Base-by-base conservation (phyloP, 1,284 basidiomycete genomes). In the Malassezia obtusa region DNA sequence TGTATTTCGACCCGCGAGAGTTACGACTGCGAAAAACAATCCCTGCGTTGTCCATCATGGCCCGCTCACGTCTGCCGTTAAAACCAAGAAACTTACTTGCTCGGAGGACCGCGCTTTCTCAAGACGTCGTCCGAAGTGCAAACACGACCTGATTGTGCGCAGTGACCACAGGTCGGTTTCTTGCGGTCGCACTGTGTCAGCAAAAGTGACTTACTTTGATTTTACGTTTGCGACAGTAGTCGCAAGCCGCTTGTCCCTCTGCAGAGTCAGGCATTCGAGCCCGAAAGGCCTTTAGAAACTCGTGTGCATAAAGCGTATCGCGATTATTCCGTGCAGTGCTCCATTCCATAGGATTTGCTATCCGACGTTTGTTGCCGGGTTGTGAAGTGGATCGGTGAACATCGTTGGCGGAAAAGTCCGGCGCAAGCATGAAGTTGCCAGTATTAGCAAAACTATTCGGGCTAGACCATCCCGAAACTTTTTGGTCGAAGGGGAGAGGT, bases 211-310 rank as follows among this genome's bases (percentile, higher is more conserved):
- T 1, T 40, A 48, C 51, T 26, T 50, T 56, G 26, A 59, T 59
- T 22, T 59, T 59, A 25, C 57, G 57, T 19, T 51, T 50, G 1
- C 57, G 57, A 32, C 57, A 59, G 28, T 59, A 59, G 35, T 59
- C 57, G 36, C 57, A 59, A 2, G 57, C 57, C 4, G 57, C 57
- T 22, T 55, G 52, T 0, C 57, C 48, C 19, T 59, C 57, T 6
- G 37, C 32, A 1, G 57, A 59, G 25, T 55, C 49, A 1, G 57
- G 52, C 30, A 46, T 21, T 7, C 57, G 52, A n/a, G 48, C 49
- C 30, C 57, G 51, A 21, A 59, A 48, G 7, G 43, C 48, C 32
- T 51, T 59, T 12, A 59, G 35, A 24, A 59, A 47, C 31, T 59
- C 57, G 28, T 59, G 48, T 7, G 53, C 53, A 33, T 50, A 56